Base-by-base conservation (phyloP, 176 grass and related monocot genomes). In the Triticum monococcum region DNA sequence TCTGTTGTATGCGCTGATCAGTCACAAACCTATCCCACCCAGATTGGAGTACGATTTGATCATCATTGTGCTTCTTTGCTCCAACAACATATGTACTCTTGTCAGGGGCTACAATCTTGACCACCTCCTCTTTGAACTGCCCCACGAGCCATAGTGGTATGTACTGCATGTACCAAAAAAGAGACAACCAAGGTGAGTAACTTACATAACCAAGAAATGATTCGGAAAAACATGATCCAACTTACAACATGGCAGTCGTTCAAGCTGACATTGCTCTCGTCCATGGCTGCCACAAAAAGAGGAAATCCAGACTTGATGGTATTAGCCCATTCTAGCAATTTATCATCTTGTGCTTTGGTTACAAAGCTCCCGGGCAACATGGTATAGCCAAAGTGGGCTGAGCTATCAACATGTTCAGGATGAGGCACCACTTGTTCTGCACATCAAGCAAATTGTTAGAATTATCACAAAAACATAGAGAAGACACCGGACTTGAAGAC, bases 1-100 rank as follows among this genome's bases (percentile, higher is more conserved):
- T 30, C 25, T 76, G 3, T 54, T 75, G 43, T 17, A 52, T 14
- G 10, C 26, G 1, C 9, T 52, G 43, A 52, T 14, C 14, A 75
- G 0, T 7, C 13, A 75, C 43, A 75, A 75, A 75, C 17, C 0
- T 16, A 10, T 31, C 1, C 72, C 43, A 76, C 9, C 72, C 72
- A 76, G 14, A 75, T 28, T 52, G 6, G 72, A 75, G 72, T 25
- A 76, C 25, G 28, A 76, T 54, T 76, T 76, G 43, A 76, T 60
- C 57, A 9, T 60, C 57, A 60, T 17, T n/a, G 57, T 60, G 57
- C 57, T 60, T 60, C 14, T 17, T 76, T 30, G 45, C 41, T 52
- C 24, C 46, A 76, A 76, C 72, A 52, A 0, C 9, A 25, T 75
- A 75, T 75, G 52, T 2, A 2, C 2, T 52, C 12, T 8, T 0